phyloP scores from a whole-genome alignment of 139 green algal species.

The Coelastrella sp. region DNA sequence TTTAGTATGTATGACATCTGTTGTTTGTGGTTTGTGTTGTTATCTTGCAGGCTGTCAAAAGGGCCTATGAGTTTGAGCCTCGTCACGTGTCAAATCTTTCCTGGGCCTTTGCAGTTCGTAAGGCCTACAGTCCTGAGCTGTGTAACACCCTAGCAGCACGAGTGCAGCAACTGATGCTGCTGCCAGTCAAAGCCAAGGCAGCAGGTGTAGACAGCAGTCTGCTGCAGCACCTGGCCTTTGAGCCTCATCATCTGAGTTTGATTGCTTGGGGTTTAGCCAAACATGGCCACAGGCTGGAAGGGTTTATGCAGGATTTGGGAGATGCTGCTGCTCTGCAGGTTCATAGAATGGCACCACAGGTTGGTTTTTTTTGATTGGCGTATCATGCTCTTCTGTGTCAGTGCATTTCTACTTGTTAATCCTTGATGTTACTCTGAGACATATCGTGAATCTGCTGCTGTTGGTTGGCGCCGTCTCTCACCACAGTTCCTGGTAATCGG shows the following conservation, averaged over 20 bases:
- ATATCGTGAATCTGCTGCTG: too few relatives aligned
- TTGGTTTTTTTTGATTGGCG: not conserved
- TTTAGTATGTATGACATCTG: too few relatives aligned
- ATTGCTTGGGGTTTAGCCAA: constrained; percentile 38
- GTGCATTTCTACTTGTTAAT: too few relatives aligned
- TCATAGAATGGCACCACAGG: constrained; percentile 35
- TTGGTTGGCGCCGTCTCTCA: too few relatives aligned
- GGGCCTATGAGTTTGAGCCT: not conserved
- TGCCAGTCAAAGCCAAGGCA: not conserved
- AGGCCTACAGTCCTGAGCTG: constrained; percentile 19
- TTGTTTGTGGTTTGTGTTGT: too few relatives aligned
- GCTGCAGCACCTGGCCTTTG: not conserved
- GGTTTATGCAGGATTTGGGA: constrained; percentile 11
- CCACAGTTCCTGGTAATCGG: too few relatives aligned
- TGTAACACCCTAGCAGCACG: constrained; percentile 14
- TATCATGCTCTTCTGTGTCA: too few relatives aligned
- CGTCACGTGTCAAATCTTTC: constrained; percentile 17
- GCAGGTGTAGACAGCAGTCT: not conserved
- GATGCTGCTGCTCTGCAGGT: constrained; percentile 25
- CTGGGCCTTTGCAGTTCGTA: constrained; percentile 38
- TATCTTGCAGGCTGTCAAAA: too few relatives aligned
- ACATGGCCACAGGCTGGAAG: constrained; percentile 18
- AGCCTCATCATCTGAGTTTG: constrained; percentile 31
- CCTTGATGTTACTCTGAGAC: too few relatives aligned
- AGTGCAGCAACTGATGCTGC: not conserved